Evolutionary conservation across 1,284 basidiomycete species (phyloP).

Genomic region (Agroathelia rolfsii): DNA sequence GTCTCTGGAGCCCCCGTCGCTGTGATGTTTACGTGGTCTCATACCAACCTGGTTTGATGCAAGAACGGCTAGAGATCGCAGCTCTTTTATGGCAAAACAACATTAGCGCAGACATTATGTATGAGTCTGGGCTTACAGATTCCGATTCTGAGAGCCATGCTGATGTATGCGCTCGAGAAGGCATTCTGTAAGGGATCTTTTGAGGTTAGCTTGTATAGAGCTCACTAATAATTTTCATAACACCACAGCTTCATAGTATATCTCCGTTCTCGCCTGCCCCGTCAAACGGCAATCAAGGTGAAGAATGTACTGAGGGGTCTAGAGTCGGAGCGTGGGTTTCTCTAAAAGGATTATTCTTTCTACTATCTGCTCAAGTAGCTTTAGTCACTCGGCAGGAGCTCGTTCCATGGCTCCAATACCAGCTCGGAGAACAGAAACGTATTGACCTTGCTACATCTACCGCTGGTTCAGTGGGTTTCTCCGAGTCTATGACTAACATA

Average conservation of each 20-base stretch:
- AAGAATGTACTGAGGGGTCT: constrained; percentile 71
- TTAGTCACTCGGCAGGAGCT: constrained; percentile 63
- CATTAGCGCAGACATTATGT: constrained; percentile 84
- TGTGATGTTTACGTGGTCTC: constrained; percentile 82
- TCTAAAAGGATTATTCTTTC: neutral
- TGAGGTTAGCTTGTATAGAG: neutral
- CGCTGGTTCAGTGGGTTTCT: constrained; percentile 30
- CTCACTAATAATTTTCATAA: constrained; percentile 10
- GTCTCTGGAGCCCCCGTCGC: constrained; percentile 77
- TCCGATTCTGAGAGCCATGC: constrained; percentile 53
- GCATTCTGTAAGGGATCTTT: constrained; percentile 52
- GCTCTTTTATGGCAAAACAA: constrained; percentile 71
- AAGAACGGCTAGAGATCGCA: constrained; percentile 71
- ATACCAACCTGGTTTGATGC: constrained; percentile 65
- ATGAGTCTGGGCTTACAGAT: constrained; percentile 58
- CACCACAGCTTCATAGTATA: constrained; percentile 64
- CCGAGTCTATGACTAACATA: constrained; percentile 23
- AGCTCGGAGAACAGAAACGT: constrained; percentile 69
- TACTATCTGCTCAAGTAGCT: constrained; percentile 2
- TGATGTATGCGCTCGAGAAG: constrained; percentile 62
- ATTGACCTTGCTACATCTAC: constrained; percentile 58
- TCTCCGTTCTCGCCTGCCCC: constrained; percentile 45
- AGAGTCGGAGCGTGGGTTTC: constrained; percentile 54
- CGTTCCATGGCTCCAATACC: constrained; percentile 60
- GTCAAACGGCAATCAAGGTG: constrained; percentile 65